phyloP scores from a whole-genome alignment of 2,329 filamentous ascomycete genomes.

The Venturia oleaginea region DNA sequence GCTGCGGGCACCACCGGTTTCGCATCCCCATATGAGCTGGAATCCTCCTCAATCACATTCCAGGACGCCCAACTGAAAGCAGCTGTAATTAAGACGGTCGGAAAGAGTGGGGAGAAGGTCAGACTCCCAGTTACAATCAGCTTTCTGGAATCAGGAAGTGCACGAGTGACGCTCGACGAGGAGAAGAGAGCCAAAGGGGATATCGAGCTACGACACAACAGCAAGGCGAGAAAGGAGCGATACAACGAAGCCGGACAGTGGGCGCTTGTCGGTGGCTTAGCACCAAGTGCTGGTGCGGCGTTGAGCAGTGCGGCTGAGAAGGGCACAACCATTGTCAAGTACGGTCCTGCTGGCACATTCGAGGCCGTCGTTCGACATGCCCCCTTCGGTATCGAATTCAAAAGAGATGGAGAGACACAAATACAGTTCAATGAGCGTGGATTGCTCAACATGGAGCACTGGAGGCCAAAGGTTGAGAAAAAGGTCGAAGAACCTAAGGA shows the following conservation, averaged over 20 bases:
- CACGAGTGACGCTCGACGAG: slow-evolving; percentile 83
- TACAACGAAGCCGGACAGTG: slow-evolving; percentile 88
- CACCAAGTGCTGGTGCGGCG: slow-evolving; percentile 61
- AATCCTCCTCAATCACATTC: slow-evolving; percentile 62
- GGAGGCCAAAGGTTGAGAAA: slow-evolving; percentile 66
- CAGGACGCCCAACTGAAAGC: slow-evolving; percentile 73
- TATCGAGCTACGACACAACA: slow-evolving; percentile 77
- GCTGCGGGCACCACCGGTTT: slow-evolving; percentile 58
- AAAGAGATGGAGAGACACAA: slow-evolving; percentile 70
- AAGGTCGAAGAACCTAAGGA: slow-evolving; percentile 36
- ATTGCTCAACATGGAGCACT: slow-evolving; percentile 88
- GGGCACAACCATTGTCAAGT: slow-evolving; percentile 64
- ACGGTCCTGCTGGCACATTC: slow-evolving; percentile 66
- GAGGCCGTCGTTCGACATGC: slow-evolving; percentile 76
- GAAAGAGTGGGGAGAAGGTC: slow-evolving; percentile 56
- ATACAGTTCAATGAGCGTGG: slow-evolving; percentile 87
- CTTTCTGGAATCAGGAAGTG: slow-evolving; percentile 82
- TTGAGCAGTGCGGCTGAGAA: slow-evolving; percentile 55
- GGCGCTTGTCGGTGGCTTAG: slow-evolving; percentile 74
- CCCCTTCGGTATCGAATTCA: slow-evolving; percentile 81
- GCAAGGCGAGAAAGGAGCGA: slow-evolving; percentile 76
- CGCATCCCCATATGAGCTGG: slow-evolving; percentile 72
- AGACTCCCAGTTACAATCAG: slow-evolving; percentile 75
- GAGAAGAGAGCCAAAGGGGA: slow-evolving; percentile 82
- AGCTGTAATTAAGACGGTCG: slow-evolving; percentile 70